Base-by-base conservation (phyloP, 2,329 filamentous ascomycete species). In the Chaetoscypha palmicola region DNA sequence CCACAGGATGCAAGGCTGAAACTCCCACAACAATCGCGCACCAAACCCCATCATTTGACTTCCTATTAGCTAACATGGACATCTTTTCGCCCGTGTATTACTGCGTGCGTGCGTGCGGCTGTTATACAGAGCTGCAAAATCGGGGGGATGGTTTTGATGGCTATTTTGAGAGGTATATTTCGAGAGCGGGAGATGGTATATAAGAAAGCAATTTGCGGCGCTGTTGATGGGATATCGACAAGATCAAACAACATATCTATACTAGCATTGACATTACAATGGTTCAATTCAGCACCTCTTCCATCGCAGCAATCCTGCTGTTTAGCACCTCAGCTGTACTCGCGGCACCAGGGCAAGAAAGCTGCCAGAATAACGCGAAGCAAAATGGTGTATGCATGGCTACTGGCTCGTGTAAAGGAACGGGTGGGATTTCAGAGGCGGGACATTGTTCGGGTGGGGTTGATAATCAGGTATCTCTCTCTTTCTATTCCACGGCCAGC, bases 1-100 rank as follows among this genome's bases (percentile, higher is more conserved):
- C 38, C 33, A 17, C 4, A 26, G 38, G 38, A 41, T 40, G 38
- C 38, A 40, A 32, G 28, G 38, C 38, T 40, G 38, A 40, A 30
- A 23, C 5, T 7, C 14, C 16, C n/a, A 4, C 17, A 16, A 21
- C 8, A 14, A 30, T 11, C 5, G 5, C 16, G 2, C 5, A 26
- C 36, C 5, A 28, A 26, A 11, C 24, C 24, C 7, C 24, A 28
- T 28, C 24, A 28, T 28, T 28, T n/a, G n/a, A n/a, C n/a, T n/a
- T n/a, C n/a, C n/a, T n/a, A n/a, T n/a, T n/a, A n/a, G n/a, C n/a
- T n/a, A n/a, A n/a, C n/a, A n/a, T n/a, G n/a, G n/a, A n/a, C n/a
- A n/a, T 8, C n/a, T 36, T 20, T 37, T 37, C 19, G 20, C n/a
- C 17, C 10, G n/a, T 22, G 17, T 20, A 11, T 14, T 20, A 23